phyloP scores from a whole-genome alignment of 345 rosid species.

The Jatropha curcas region DNA sequence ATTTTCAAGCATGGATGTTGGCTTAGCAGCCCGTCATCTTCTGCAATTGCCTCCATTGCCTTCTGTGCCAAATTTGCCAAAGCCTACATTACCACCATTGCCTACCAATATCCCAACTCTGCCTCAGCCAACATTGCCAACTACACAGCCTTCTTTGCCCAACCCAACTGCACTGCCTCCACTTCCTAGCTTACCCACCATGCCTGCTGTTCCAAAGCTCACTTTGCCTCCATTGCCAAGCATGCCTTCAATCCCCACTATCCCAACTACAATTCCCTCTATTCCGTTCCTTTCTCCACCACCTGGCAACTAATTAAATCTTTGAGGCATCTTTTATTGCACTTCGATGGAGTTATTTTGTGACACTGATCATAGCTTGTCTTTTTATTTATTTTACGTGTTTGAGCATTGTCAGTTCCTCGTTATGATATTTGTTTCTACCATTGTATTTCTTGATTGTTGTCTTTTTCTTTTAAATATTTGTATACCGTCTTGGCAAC shows the following conservation, averaged over 20 bases:
- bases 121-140: neutral
- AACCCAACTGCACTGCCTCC: neutral
- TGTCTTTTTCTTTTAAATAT: no score
- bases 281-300: neutral
- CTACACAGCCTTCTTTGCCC: no score
- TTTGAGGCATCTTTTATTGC: no score
- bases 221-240: neutral
- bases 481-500: no score
- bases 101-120: neutral
- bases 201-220: neutral
- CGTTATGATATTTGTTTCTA: no score
- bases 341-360: no score
- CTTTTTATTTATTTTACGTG: no score
- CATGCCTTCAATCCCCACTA: neutral
- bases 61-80: neutral
- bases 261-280: neutral
- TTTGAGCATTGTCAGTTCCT: no score
- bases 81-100: neutral
- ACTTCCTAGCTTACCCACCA: neutral
- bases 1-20: slow-evolving; percentile 4
- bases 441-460: no score
- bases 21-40: neutral
- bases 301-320: neutral
- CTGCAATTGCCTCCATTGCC: neutral
- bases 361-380: no score